Conservation (phyloP, 2,329 filamentous ascomycete species). For the Knufia fluminis region DNA sequence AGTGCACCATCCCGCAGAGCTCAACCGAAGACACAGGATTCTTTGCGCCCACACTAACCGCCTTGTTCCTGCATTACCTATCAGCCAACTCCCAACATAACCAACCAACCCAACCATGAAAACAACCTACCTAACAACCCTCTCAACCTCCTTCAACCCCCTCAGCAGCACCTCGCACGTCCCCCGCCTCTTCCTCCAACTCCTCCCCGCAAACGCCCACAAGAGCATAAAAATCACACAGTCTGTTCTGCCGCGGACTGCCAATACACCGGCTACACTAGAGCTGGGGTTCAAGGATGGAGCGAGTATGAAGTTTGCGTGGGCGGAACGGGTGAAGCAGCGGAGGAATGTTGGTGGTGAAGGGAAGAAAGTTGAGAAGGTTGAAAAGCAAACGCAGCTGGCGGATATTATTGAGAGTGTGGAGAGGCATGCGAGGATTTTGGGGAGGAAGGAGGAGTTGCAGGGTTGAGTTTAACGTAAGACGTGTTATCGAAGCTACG, state of each 20-base stretch:
- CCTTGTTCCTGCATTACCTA: no score
- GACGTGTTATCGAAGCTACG: no score
- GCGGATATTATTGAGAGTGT: conserved; percentile 81
- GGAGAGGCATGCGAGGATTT: conserved; percentile 72
- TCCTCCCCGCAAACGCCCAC: conserved; percentile 71
- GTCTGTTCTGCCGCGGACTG: conserved; percentile 58
- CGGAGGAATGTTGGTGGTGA: conserved; percentile 60
- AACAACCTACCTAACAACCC: conserved; percentile 49
- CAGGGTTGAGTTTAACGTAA: conserved; percentile 30
- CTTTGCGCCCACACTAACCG: no score
- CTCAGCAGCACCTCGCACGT: conserved; percentile 73
- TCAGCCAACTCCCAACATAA: background rate
- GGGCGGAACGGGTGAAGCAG: conserved; percentile 11
- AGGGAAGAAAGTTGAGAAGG: conserved; percentile 50
- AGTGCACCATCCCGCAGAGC: no score
- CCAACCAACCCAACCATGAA: conserved; percentile 15
- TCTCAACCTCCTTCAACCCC: conserved; percentile 83
- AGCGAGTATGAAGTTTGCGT: conserved; percentile 65
- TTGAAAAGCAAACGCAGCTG: conserved; percentile 69
- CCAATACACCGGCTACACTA: conserved; percentile 57
- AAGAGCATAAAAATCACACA: conserved; percentile 67
- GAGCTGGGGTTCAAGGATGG: conserved; percentile 90
- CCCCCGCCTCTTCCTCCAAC: conserved; percentile 77
- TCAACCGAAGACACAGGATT: no score
- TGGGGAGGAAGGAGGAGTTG: conserved; percentile 78